Evolutionary conservation across 306 rosid species (phyloP).

Genomic region (Sophora flavescens): DNA sequence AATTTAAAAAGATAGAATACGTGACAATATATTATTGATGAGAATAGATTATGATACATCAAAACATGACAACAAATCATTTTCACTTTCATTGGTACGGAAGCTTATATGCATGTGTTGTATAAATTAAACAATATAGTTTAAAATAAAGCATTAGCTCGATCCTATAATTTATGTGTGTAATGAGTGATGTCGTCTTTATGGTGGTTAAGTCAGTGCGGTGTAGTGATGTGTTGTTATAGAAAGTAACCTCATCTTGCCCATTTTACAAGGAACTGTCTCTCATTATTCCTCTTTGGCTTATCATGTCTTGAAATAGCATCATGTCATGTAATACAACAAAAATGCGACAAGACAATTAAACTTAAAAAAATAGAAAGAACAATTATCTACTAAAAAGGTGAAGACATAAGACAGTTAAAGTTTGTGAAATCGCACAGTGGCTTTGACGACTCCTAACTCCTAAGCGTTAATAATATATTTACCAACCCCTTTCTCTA

Average conservation of each 20-base stretch:
- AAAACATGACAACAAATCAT: too few species aligned
- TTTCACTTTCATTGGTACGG: not conserved
- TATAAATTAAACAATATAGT: conserved; percentile 16
- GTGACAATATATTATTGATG: too few species aligned
- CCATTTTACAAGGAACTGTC: conserved; percentile 38
- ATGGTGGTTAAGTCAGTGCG: conserved; percentile 43
- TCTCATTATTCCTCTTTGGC: conserved; percentile 48
- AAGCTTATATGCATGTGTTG: conserved; percentile 39
- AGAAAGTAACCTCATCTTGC: conserved; percentile 42
- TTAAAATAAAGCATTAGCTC: conserved; percentile 33
- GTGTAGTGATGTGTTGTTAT: conserved; percentile 43
- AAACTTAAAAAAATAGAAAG: not conserved
- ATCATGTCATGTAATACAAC: conserved; percentile 25
- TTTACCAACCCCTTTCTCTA: not conserved
- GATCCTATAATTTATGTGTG: conserved; percentile 36
- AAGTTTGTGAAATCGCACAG: conserved; percentile 29
- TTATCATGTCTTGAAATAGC: conserved; percentile 37
- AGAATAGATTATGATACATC: too few species aligned
- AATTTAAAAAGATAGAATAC: too few species aligned
- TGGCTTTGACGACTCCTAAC: conserved; percentile 34
- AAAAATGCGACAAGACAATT: conserved; percentile 6
- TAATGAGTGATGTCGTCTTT: conserved; percentile 40
- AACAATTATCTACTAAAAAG: conserved; percentile 23
- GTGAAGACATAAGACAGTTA: conserved; percentile 8
- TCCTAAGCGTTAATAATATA: not conserved